These are phyloP conservation scores for Metschnikowia borealis DNA, from an alignment of 805 yeast genomes.

Conservation along the genomic window DNA sequence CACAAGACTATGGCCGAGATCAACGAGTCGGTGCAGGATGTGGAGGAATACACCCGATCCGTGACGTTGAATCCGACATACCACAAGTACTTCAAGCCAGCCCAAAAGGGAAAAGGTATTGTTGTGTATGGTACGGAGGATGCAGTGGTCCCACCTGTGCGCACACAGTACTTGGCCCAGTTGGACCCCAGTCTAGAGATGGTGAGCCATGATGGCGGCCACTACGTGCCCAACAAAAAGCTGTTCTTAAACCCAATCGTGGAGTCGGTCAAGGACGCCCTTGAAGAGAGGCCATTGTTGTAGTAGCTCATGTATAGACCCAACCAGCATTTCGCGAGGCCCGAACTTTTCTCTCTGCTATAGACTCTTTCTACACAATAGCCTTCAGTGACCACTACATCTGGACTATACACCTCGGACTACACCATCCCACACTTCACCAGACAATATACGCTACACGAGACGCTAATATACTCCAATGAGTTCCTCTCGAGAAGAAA, in stretches of 20 bases:
- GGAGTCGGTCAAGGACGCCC: slow-evolving; percentile 16
- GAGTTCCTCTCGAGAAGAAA: neutral
- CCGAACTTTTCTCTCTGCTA: neutral
- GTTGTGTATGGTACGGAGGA: slow-evolving; percentile 32
- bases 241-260: slow-evolving; percentile 18
- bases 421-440: neutral
- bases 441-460: neutral
- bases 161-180: slow-evolving; percentile 24
- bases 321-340: neutral
- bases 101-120: slow-evolving; percentile 22
- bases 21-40: slow-evolving; percentile 21
- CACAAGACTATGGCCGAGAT: slow-evolving; percentile 15
- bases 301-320: neutral
- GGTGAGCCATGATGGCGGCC: slow-evolving; percentile 35
- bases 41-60: slow-evolving; percentile 18
- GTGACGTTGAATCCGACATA: slow-evolving; percentile 20
- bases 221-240: slow-evolving; percentile 31
- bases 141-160: slow-evolving; percentile 29
- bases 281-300: slow-evolving; percentile 7
- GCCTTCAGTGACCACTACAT: too few relatives aligned
- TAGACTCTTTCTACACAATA: neutral
- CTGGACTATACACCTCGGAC: too few relatives aligned
- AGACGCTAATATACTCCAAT: neutral
- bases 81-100: slow-evolving; percentile 19
- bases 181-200: slow-evolving; percentile 15